Percentiles rank a stretch among this genome's conserved stretches.
Conservation (phyloP, 2,329 filamentous ascomycete genomes). For the Didymella lethalis region DNA sequence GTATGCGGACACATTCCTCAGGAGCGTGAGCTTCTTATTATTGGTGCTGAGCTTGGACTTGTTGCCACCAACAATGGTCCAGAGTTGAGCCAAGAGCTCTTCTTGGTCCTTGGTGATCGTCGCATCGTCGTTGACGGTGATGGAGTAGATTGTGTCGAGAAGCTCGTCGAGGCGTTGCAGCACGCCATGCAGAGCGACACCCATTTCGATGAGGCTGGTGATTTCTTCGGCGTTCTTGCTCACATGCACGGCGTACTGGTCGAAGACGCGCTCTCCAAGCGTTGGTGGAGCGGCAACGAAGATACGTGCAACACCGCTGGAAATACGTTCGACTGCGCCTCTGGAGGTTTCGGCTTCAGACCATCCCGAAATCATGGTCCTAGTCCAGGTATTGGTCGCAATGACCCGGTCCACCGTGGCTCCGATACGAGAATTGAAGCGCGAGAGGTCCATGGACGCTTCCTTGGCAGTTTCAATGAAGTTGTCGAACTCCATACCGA, state of each 20-base stretch:
- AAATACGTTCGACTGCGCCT: constrained; percentile 53
- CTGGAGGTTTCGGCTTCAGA: constrained; percentile 52
- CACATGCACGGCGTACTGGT: constrained; percentile 79
- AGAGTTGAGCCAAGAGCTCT: constrained; percentile 73
- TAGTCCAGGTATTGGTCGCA: constrained; percentile 77
- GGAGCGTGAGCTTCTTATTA: constrained; percentile 68
- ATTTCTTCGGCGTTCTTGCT: constrained; percentile 75
- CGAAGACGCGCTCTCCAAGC: constrained; percentile 63
- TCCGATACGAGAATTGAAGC: constrained; percentile 79
- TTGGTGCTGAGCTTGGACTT: constrained; percentile 66
- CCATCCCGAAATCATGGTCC: constrained; percentile 71
- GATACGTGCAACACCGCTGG: constrained; percentile 62
- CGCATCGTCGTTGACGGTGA: constrained; percentile 70
- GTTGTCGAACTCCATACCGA: constrained; percentile 76
- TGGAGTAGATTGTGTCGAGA: constrained; percentile 72
- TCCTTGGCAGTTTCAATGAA: constrained; percentile 75
- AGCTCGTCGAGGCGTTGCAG: constrained; percentile 74
- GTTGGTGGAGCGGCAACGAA: constrained; percentile 57
- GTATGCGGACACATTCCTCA: constrained; percentile 72
- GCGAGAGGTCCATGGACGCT: constrained; percentile 71
- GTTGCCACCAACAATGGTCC: constrained; percentile 79
- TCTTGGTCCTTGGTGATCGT: constrained; percentile 67
- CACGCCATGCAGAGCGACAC: constrained; percentile 70
- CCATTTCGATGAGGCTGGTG: constrained; percentile 70
- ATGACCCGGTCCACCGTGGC: constrained; percentile 77